phyloP scores from a whole-genome alignment of 1,284 basidiomycete genomes.

The Trichosporon faecale region DNA sequence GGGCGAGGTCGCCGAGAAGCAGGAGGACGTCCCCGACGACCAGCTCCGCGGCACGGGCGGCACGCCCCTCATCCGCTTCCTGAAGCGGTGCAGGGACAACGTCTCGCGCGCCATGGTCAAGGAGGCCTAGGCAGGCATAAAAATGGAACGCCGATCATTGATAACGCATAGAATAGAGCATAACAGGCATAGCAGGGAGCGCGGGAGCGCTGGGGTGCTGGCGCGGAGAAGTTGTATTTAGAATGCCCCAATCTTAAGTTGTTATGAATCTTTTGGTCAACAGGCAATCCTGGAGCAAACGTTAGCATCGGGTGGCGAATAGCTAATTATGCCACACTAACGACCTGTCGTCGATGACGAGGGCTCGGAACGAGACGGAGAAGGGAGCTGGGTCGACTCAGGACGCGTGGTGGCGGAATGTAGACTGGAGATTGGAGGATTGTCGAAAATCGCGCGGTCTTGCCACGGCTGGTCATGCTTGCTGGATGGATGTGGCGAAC shows the following conservation, averaged over 20 bases:
- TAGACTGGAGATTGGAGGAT: too few relatives aligned
- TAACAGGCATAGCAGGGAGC: not conserved
- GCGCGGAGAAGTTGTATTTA: constrained; percentile 4
- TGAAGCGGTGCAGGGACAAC: constrained; percentile 73
- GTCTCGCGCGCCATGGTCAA: constrained; percentile 65
- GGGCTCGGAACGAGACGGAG: too few relatives aligned
- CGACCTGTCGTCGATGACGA: too few relatives aligned
- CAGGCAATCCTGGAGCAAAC: too few relatives aligned
- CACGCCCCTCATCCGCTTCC: constrained; percentile 72
- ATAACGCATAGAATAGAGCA: not conserved
- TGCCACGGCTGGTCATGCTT: too few relatives aligned
- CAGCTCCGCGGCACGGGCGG: constrained; percentile 80
- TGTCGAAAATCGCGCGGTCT: too few relatives aligned
- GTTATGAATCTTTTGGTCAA: not conserved
- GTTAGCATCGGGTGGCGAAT: too few relatives aligned
- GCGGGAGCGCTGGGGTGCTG: not conserved
- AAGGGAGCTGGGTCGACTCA: too few relatives aligned
- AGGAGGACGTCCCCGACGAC: constrained; percentile 48
- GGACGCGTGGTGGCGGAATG: too few relatives aligned
- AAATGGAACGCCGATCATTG: too few relatives aligned
- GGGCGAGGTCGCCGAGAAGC: constrained; percentile 16
- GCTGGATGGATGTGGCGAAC: too few relatives aligned
- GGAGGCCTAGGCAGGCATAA: not conserved
- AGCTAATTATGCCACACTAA: too few relatives aligned
- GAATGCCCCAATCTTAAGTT: not conserved